phyloP scores from a whole-genome alignment of 345 rosid genomes.

The Euclidium syriacum region DNA sequence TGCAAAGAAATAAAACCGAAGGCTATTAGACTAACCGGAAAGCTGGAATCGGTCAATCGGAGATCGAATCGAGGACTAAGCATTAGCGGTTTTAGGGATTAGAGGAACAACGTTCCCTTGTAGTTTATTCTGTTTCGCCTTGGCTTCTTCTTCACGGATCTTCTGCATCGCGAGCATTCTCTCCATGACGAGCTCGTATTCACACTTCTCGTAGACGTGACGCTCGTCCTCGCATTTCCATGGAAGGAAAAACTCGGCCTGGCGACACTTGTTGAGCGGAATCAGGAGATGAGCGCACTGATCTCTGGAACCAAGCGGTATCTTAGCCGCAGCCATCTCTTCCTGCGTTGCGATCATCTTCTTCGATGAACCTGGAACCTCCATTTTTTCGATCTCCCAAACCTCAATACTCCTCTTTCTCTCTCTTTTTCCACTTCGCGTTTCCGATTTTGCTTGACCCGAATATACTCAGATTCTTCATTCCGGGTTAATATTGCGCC shows the following conservation, averaged over 20 bases:
- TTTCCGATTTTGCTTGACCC: slow-evolving; percentile 11
- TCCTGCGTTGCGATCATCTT: slow-evolving; percentile 95
- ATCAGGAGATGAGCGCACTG: slow-evolving; percentile 93
- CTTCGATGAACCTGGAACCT: slow-evolving; percentile 83
- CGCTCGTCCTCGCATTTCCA: slow-evolving; percentile 99
- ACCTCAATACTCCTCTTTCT: background rate
- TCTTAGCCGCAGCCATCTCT: slow-evolving; percentile 86
- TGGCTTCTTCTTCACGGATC: slow-evolving; percentile 82
- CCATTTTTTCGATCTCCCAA: slow-evolving; percentile 51
- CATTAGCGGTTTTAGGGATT: slow-evolving; percentile 79
- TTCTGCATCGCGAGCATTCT: slow-evolving; percentile 98
- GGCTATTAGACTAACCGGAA: slow-evolving; percentile 23
- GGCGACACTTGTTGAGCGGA: slow-evolving; percentile 96
- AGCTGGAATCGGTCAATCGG: slow-evolving; percentile 13
- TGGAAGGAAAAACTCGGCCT: slow-evolving; percentile 86
- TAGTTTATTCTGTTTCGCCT: slow-evolving; percentile 41
- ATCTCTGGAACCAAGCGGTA: slow-evolving; percentile 82
- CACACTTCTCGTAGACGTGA: slow-evolving; percentile 93
- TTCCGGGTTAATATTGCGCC: slow-evolving; percentile 9
- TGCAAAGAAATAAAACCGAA: background rate
- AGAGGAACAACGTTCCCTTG: slow-evolving; percentile 54
- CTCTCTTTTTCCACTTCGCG: background rate
- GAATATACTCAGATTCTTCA: background rate
- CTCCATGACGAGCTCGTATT: slow-evolving; percentile 98
- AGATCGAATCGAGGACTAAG: slow-evolving; percentile 34